These are phyloP conservation scores for Lithohypha guttulata DNA, from an alignment of 2,329 filamentous ascomycete species.

Conservation along the genomic window DNA sequence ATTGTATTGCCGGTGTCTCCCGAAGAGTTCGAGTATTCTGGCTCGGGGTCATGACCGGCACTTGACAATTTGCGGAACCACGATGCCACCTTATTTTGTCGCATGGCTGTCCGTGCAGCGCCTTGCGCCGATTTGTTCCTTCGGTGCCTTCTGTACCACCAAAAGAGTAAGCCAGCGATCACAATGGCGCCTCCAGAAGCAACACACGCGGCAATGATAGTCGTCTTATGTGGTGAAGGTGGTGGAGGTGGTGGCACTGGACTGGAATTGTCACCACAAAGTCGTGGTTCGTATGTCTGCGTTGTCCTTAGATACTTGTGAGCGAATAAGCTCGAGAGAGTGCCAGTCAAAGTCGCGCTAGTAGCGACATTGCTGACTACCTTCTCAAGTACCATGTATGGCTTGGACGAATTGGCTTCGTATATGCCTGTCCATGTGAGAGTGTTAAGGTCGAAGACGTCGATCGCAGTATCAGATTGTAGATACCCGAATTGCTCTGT, in stretches of 20 bases:
- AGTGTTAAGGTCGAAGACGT: constrained; percentile 3
- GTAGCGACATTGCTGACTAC: not conserved
- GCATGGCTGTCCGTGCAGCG: no score
- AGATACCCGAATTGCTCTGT: not conserved
- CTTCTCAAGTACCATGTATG: not conserved
- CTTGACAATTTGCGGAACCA: not conserved
- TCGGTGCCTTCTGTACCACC: no score
- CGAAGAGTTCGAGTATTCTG: not conserved
- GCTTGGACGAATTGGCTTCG: not conserved
- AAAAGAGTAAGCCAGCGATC: no score
- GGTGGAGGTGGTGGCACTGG: no score
- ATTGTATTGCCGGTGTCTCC: not conserved
- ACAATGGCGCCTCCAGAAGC: no score
- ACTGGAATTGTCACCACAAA: no score
- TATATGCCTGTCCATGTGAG: not conserved
- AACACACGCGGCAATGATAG: no score
- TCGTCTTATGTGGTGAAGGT: no score
- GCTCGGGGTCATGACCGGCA: not conserved
- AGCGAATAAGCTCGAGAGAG: not conserved
- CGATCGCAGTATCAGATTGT: not conserved
- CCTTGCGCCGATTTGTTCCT: no score
- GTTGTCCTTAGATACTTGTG: no score
- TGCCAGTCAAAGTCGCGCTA: not conserved
- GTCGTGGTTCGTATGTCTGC: no score
- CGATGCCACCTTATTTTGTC: no score